These are phyloP conservation scores for Akanthomyces lecanii DNA, from an alignment of 2,329 filamentous ascomycete species.

Conservation along the genomic window DNA sequence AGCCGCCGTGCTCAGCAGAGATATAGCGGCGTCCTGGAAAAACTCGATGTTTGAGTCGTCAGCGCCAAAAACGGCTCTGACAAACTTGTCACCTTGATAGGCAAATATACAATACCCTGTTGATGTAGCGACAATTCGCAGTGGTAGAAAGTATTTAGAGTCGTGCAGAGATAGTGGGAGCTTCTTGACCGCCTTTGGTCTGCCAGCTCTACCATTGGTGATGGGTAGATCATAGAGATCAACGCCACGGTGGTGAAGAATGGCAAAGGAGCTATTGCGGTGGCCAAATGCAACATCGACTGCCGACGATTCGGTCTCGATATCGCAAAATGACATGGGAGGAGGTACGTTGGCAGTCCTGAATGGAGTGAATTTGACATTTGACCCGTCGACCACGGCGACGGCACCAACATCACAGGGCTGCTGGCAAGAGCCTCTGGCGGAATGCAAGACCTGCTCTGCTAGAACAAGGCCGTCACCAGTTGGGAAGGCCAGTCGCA, in stretches of 20 bases:
- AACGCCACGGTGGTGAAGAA: slow-evolving; percentile 64
- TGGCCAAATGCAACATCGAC: slow-evolving; percentile 72
- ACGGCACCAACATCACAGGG: slow-evolving; percentile 76
- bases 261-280: slow-evolving; percentile 61
- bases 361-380: slow-evolving; percentile 79
- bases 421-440: slow-evolving; percentile 63
- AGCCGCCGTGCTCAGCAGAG: slow-evolving; percentile 27
- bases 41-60: slow-evolving; percentile 19
- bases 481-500: slow-evolving; percentile 59
- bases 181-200: slow-evolving; percentile 38
- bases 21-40: slow-evolving; percentile 12
- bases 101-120: slow-evolving; percentile 30
- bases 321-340: slow-evolving; percentile 81
- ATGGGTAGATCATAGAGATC: slow-evolving; percentile 67
- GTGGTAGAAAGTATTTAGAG: slow-evolving; percentile 25
- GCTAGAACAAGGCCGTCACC: slow-evolving; percentile 50
- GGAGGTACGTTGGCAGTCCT: slow-evolving; percentile 82
- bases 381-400: slow-evolving; percentile 77
- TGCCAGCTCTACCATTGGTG: slow-evolving; percentile 47
- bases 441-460: slow-evolving; percentile 65
- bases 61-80: slow-evolving; percentile 24
- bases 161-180: slow-evolving; percentile 34
- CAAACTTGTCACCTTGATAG: slow-evolving; percentile 26
- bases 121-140: slow-evolving; percentile 31
- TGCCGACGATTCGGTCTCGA: slow-evolving; percentile 58